Conservation (phyloP, 23 red algal species). For the Gracilaria caudata region DNA sequence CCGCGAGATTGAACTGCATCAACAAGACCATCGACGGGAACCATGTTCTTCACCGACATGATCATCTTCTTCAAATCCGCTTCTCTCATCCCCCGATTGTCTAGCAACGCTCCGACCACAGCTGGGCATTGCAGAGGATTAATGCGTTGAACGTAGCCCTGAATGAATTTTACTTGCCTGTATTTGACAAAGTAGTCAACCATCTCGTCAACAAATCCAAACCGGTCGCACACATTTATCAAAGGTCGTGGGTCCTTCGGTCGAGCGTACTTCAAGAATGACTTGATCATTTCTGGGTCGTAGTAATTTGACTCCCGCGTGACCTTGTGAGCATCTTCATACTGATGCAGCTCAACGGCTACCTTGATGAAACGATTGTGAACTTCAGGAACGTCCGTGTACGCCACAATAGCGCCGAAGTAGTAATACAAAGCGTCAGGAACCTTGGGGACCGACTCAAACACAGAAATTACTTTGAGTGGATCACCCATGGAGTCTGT, state of each 20-base stretch:
- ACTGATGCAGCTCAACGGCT: conserved; percentile 78
- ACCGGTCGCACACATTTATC: conserved; percentile 98
- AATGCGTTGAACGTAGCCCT: conserved; percentile 93
- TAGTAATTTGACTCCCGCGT: conserved; percentile 90
- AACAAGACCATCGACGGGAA: conserved; percentile 86
- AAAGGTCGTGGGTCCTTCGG: conserved; percentile 92
- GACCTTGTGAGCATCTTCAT: conserved; percentile 85
- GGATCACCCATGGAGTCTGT: conserved; percentile 86
- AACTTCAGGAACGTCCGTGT: conserved; percentile 80
- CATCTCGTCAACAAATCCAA: conserved; percentile 90
- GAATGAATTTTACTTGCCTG: conserved; percentile 88
- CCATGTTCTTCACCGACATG: conserved; percentile 93
- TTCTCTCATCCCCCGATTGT: conserved; percentile 73
- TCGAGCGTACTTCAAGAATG: conserved; percentile 81
- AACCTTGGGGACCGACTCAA: conserved; percentile 80
- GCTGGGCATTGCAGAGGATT: conserved; percentile 88
- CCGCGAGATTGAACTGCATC: conserved; percentile 73
- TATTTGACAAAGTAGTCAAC: conserved; percentile 92
- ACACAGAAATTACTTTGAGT: conserved; percentile 78
- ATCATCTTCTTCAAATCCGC: conserved; percentile 76
- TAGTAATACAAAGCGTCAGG: conserved; percentile 90
- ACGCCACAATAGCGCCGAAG: conserved; percentile 77
- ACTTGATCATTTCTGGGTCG: conserved; percentile 89
- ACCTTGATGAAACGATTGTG: conserved; percentile 92
- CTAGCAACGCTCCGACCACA: conserved; percentile 93